Base-by-base conservation (phyloP, 257 asterid genomes). In the Primulina tabacum region DNA sequence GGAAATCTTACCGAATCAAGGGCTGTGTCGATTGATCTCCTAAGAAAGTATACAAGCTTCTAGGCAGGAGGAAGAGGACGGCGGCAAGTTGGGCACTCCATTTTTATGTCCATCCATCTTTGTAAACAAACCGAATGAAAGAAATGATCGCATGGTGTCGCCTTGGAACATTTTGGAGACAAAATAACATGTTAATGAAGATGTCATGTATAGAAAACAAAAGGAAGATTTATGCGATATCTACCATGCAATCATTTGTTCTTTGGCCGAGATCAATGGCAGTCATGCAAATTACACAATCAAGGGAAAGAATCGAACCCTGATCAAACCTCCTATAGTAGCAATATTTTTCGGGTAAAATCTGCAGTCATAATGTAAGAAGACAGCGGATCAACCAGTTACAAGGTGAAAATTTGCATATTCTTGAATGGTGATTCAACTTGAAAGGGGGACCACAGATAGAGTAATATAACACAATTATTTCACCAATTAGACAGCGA, bases 81-180 rank as follows among this genome's bases (percentile, higher is more conserved):
- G 1, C 97, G 90, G 72, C 97, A 93, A 24, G 97, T 93, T 16
- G 99, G 99, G 80, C 99, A 93, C 83, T 93, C 99, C 99, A 93
- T 90, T 82, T 93, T 93, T 67, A 93, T 84, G 84, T 93, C 99
- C 99, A 93, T 90, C 99, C 99, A 93, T 83, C 96, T 85, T 77
- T 89, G 97, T 74, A 93, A 75, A 67, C 99, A 93, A 21, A 92
- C 84, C 8, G 90, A 77, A 79, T 93, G 99, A 76, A 90, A 93
- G 89, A 90, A 89, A 86, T 93, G 99, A 69, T 93, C 99, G 65
- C 97, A 90, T 1, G 99, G 99, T 9, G 96, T 93, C 65, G 89
- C 96, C 97, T 92, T 70, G 47, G 68, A 26, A 60, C 17, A 68
- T 18, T 18, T 34, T n/a, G 12, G n/a, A 38, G 80, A 60, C 57